Evolutionary conservation across 495 filamentous ascomycete genomes (phyloP).

Genomic region (Neurospora intermedia): DNA sequence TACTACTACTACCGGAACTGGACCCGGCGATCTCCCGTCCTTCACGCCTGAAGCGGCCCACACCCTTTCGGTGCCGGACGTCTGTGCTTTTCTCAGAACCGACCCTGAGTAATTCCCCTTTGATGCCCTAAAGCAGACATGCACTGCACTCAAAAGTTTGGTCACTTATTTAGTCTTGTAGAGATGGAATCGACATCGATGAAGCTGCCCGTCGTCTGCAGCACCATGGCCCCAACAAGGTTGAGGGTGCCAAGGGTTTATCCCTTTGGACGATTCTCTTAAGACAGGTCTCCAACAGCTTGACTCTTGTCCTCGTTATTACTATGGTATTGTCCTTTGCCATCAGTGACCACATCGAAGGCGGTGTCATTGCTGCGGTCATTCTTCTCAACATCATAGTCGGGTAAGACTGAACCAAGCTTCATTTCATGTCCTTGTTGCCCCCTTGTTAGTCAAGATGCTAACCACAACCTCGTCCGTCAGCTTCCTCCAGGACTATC

Average conservation of each 20-base stretch:
- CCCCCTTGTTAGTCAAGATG: neutral
- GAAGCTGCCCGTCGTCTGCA: conserved; percentile 35
- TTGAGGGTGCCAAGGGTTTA: conserved; percentile 40
- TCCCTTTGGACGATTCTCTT: conserved; percentile 45
- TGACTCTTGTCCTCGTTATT: conserved; percentile 54
- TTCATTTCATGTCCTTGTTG: neutral
- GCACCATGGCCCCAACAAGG: conserved; percentile 39
- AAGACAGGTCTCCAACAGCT: conserved; percentile 45
- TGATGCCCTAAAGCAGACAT: neutral
- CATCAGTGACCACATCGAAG: conserved; percentile 73
- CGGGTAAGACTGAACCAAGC: conserved; percentile 20
- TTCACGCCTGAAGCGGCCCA: conserved; percentile 17
- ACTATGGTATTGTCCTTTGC: conserved; percentile 78
- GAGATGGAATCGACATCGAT: conserved; percentile 29
- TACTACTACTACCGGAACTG: conserved; percentile 1
- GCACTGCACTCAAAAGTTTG: neutral
- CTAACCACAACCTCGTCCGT: neutral
- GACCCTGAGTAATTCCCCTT: conserved; percentile 11
- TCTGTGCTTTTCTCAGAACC: conserved; percentile 15
- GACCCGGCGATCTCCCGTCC: neutral
- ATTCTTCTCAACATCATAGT: conserved; percentile 72
- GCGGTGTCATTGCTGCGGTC: conserved; percentile 70
- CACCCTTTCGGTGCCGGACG: conserved; percentile 17
- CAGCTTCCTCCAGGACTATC: conserved; percentile 72
- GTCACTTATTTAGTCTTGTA: conserved; percentile 13